Evolutionary conservation across 495 filamentous ascomycete species (phyloP), one percentile per base, ranked within the genome.

Genomic region (Neurospora cerealis): DNA sequence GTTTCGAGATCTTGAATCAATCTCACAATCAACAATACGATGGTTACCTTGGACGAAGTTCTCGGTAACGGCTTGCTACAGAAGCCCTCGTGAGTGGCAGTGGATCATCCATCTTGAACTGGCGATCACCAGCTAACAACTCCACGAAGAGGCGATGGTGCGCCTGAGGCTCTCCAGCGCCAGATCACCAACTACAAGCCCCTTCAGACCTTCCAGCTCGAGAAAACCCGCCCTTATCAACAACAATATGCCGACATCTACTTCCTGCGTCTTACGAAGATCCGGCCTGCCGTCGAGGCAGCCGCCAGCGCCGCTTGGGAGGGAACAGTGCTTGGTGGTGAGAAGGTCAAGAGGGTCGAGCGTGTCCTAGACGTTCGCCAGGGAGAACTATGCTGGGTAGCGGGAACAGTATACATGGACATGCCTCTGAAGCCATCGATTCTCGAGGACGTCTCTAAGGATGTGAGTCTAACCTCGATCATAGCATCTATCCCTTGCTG

Each of bases 171-270:
- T 40, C 77, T 85, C 0, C 77, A 83, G 48, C 84, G 91, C 54
- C 80, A 78, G 54, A 76, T 82, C 28, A 95, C 93, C 4, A 80
- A 83, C 73, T 97, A 97, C 84, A 91, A 90, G 71, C 91, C 94
- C 2, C 85, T 95, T 32, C 82, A 89, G 69, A 92, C 90, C 0
- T 98, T 92, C 79, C 80, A 84, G 66, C 87, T 98, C 13, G 88
- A 90, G 1, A 89, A 90, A 75, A 86, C 90, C 40, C 89, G 91
- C 69, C 90, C 92, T 32, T 99, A 98, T 78, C 87, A 93, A 79
- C 96, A 98, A 80, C 96, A 99, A 85, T 99, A 92, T 89, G 93
- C 90, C 73, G 95, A 98, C 78, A 93, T 98, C 88, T 99, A 99
- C 85, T 98, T 97, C 80, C 82, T 97, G 76, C 93, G 96, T 42